Conservation (phyloP, 345 rosid species). For the Citrus inodora region DNA sequence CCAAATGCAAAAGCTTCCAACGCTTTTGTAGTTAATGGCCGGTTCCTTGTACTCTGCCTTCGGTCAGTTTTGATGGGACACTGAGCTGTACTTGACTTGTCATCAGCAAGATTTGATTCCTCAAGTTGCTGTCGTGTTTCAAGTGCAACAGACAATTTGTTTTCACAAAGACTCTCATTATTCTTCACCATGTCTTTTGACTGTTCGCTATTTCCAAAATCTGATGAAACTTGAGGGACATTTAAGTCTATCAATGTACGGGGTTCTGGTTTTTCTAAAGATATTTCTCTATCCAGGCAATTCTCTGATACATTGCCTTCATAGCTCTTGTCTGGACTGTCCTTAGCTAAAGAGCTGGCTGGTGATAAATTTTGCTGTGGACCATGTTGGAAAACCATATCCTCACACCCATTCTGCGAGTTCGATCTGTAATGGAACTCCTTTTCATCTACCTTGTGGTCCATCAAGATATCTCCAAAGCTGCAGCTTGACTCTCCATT, state of each 20-base stretch:
- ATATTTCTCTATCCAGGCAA: slow-evolving; percentile 17
- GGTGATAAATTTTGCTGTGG: slow-evolving; percentile 36
- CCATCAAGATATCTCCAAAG: slow-evolving; percentile 25
- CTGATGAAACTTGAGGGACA: slow-evolving; percentile 40
- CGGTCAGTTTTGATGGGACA: slow-evolving; percentile 24
- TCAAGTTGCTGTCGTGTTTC: slow-evolving; percentile 25
- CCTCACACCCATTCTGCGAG: slow-evolving; percentile 35
- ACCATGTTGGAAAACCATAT: slow-evolving; percentile 20
- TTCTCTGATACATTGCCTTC: slow-evolving; percentile 20
- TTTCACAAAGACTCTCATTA: slow-evolving; percentile 28
- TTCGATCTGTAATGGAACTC: slow-evolving; percentile 24
- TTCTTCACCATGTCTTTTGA: slow-evolving; percentile 25
- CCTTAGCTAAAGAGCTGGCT: slow-evolving; percentile 36
- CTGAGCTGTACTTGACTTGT: slow-evolving; percentile 17
- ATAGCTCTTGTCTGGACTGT: slow-evolving; percentile 31
- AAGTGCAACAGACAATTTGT: slow-evolving; percentile 24
- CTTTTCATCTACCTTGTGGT: slow-evolving; percentile 25
- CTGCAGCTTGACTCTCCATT: slow-evolving; percentile 38
- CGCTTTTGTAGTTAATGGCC: slow-evolving; percentile 53
- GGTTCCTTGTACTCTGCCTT: slow-evolving; percentile 53
- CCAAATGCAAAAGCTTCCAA: slow-evolving; percentile 63
- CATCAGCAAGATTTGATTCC: slow-evolving; percentile 9
- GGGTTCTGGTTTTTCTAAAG: slow-evolving; percentile 23
- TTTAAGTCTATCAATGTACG: slow-evolving; percentile 50
- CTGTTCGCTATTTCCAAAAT: slow-evolving; percentile 26